Base-by-base conservation (phyloP, 1,284 basidiomycete genomes). In the Tilletia caries region DNA sequence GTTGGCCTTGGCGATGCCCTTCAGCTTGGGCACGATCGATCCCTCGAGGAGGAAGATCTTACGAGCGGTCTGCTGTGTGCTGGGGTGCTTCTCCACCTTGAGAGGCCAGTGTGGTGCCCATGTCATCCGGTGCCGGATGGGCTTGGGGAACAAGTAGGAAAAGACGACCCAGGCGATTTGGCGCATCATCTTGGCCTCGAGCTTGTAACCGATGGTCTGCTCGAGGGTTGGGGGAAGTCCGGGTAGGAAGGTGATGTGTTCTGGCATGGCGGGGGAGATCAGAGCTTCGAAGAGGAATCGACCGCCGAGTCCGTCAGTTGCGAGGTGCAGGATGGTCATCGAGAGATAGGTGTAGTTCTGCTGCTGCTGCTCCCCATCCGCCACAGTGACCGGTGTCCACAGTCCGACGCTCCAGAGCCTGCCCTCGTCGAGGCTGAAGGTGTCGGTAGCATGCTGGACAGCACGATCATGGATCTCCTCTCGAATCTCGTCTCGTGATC, bases 241-340 rank as follows among this genome's bases (percentile, higher is more conserved):
- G 3, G 27, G 29, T 12, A 62, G 58, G 32, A 62, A 62, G 29
- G 20, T 29, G 58, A 62, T 12, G 29, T 62, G 58, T 23, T 33
- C 32, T 3, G 58, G 58, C 15, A 62, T 62, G 32, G 29, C 23
- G 4, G 58, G 58, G 4, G 58, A 33, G 32, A 62, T 29, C 13
- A 62, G 58, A 29, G 58, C 29, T 23, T 62, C 58, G 58, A 62
- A 62, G 58, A 62, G 27, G 58, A 33, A 62, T 25, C 58, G 58
- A 29, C 58, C 58, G 5, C 58, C 58, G 3, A 62, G 29, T 3
- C 58, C 58, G 18, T 62, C 58, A n/a, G 58, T 34, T 25, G 32
- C 32, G 58, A 62, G 27, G 18, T 62, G 58, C 13, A 62, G 32
- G 29, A 62, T n/a, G 58, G 58, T 62, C 29, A 34, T 13, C 29